These are phyloP conservation scores for Glycyrrhiza uralensis DNA, from an alignment of 306 rosid genomes.

Conservation along the genomic window DNA sequence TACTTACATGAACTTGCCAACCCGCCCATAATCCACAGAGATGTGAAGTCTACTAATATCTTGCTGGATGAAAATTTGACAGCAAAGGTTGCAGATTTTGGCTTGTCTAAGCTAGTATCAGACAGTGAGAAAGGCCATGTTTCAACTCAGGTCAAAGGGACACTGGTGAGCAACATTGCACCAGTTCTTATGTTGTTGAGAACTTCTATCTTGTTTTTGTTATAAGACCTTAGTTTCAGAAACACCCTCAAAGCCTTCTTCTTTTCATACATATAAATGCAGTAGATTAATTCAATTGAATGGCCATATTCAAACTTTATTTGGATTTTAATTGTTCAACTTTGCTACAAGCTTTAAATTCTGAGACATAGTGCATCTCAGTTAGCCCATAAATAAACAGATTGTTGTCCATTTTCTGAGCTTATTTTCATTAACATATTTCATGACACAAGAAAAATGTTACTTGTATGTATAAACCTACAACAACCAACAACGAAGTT, in stretches of 20 bases:
- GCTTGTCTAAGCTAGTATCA: constrained; percentile 77
- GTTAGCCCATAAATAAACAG: background rate
- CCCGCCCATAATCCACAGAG: constrained; percentile 96
- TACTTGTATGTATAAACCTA: background rate
- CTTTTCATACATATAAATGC: background rate
- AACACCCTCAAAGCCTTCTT: background rate
- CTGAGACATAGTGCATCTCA: background rate
- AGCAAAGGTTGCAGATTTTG: constrained; percentile 97
- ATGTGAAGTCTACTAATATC: constrained; percentile 80
- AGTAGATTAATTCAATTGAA: background rate
- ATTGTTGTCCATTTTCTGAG: background rate
- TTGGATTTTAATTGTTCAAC: constrained; percentile 1
- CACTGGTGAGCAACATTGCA: constrained; percentile 55
- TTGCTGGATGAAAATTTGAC: constrained; percentile 75
- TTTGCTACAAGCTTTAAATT: background rate
- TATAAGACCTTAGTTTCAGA: background rate
- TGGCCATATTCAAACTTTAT: background rate
- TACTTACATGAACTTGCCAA: constrained; percentile 93
- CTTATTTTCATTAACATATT: background rate
- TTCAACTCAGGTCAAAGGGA: constrained; percentile 94
- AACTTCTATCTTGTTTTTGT: constrained; percentile 16
- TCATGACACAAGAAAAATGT: background rate
- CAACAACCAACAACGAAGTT: too few relatives aligned
- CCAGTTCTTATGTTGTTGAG: background rate
- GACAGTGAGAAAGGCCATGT: constrained; percentile 82